Percentiles rank a stretch among this genome's conserved stretches.
phyloP scores from a whole-genome alignment of 306 rosid species.

The Quercus engelmannii region DNA sequence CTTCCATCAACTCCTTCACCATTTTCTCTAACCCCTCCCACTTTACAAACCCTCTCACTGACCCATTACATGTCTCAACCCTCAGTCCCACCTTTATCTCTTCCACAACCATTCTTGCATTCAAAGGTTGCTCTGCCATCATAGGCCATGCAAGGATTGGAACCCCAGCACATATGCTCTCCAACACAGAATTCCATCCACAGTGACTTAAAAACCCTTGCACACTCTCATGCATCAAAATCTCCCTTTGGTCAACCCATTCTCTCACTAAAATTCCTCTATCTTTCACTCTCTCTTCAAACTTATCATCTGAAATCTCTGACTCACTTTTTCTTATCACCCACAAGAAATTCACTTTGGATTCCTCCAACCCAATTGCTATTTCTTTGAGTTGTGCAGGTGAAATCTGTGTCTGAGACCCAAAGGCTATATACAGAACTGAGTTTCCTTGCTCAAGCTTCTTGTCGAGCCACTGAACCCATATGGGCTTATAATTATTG shows the following conservation, averaged over 20 bases:
- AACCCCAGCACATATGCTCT: slow-evolving; percentile 38
- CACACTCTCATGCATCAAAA: no score
- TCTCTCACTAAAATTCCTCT: no score
- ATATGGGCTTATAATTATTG: background rate
- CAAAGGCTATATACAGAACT: slow-evolving; percentile 49
- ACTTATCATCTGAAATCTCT: no score
- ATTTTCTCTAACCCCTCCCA: slow-evolving; percentile 19
- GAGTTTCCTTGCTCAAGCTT: background rate
- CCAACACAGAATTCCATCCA: slow-evolving; percentile 55
- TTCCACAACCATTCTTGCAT: no score
- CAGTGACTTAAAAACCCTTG: slow-evolving; percentile 52
- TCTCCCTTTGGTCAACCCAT: no score
- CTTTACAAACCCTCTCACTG: slow-evolving; percentile 35
- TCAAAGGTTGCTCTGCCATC: no score
- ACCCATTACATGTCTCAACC: slow-evolving; percentile 25
- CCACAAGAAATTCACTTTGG: no score
- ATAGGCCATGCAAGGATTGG: background rate
- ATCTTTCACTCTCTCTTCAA: no score
- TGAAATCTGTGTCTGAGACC: slow-evolving; percentile 36
- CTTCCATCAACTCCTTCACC: slow-evolving; percentile 35
- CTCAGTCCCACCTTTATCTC: slow-evolving; percentile 25
- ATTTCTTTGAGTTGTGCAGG: slow-evolving; percentile 34
- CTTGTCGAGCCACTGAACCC: slow-evolving; percentile 39
- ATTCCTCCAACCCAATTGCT: slow-evolving; percentile 29
- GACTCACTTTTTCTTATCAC: no score